Conservation (phyloP, 805 yeast species). For the Jamesozyma rosinii region DNA sequence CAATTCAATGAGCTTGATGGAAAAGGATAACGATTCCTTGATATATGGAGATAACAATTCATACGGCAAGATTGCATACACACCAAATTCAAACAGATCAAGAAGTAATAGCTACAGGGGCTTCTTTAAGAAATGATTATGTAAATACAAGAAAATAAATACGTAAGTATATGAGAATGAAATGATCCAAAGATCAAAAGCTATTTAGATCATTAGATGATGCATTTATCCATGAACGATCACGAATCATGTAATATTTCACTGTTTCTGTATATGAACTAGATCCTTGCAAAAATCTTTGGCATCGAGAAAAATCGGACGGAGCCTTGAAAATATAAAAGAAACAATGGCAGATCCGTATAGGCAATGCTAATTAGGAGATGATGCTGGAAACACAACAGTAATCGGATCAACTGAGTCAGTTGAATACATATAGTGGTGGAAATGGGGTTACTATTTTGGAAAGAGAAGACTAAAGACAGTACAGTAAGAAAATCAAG, state of each 20-base stretch:
- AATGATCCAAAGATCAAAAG: no score
- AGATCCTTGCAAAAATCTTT: no score
- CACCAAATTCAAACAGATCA: constrained; percentile 33
- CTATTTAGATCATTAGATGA: no score
- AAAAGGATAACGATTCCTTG: constrained; percentile 49
- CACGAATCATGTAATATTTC: no score
- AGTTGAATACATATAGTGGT: neutral
- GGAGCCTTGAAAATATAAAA: no score
- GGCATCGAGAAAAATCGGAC: no score
- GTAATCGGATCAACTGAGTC: neutral
- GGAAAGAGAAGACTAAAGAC: constrained; percentile 2
- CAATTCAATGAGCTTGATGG: constrained; percentile 77
- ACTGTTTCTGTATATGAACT: no score
- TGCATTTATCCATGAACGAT: no score
- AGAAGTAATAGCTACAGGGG: constrained; percentile 34
- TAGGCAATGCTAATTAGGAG: neutral
- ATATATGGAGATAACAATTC: constrained; percentile 39
- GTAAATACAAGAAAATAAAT: no score
- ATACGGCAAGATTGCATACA: constrained; percentile 35
- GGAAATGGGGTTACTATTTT: constrained; percentile 20
- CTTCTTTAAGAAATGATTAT: constrained; percentile 27
- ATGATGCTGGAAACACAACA: neutral
- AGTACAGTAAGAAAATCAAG: constrained; percentile 33
- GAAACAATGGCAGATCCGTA: neutral
- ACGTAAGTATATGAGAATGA: no score